phyloP scores from a whole-genome alignment of 495 filamentous ascomycete species.

The Acidiella bohemica region DNA sequence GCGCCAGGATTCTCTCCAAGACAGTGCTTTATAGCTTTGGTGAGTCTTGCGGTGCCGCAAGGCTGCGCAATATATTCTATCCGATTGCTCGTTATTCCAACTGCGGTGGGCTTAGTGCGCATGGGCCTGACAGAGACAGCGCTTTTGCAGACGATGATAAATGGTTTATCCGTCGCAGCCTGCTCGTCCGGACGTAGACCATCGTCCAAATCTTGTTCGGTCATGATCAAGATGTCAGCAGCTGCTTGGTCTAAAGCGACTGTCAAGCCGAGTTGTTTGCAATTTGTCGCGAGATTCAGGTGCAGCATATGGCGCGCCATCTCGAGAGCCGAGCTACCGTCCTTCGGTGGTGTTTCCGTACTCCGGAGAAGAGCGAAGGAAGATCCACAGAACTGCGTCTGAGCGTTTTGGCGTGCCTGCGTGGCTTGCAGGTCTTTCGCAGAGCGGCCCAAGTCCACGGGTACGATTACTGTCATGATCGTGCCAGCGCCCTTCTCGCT shows the following conservation, averaged over 20 bases:
- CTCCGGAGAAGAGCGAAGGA: no score
- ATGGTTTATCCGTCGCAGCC: slow-evolving; percentile 4
- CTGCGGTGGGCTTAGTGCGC: neutral
- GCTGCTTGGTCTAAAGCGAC: neutral
- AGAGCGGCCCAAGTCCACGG: slow-evolving; percentile 3
- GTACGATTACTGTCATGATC: slow-evolving; percentile 10
- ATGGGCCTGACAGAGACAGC: slow-evolving; percentile 5
- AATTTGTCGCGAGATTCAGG: neutral
- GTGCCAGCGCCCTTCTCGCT: slow-evolving; percentile 20
- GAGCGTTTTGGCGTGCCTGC: neutral
- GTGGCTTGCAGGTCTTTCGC: neutral
- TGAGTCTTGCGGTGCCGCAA: slow-evolving; percentile 1
- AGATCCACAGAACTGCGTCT: no score
- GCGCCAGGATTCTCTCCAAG: no score
- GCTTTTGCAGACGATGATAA: slow-evolving; percentile 12
- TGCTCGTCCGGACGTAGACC: no score
- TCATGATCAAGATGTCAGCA: slow-evolving; percentile 6
- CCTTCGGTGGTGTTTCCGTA: no score
- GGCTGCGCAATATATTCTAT: slow-evolving; percentile 8
- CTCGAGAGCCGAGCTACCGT: no score
- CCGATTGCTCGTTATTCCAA: neutral
- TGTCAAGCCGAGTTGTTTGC: neutral
- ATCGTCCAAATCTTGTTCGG: slow-evolving; percentile 5
- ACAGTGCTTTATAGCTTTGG: slow-evolving; percentile 3
- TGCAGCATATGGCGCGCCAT: no score